phyloP scores from a whole-genome alignment of 2,329 filamentous ascomycete species.

The Pseudogymnoascus sp. region DNA sequence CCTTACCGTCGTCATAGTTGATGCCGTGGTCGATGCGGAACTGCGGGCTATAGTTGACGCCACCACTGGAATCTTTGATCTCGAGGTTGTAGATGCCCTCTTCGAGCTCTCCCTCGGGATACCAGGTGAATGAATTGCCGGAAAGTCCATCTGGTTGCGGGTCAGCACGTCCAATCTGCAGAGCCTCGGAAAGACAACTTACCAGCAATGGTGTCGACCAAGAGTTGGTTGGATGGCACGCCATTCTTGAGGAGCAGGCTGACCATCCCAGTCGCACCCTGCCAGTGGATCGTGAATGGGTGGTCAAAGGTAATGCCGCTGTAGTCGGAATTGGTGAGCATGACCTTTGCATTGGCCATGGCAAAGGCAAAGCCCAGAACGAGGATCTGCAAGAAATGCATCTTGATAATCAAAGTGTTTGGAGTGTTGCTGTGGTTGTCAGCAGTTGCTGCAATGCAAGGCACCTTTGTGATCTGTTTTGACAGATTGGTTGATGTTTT shows the following conservation, averaged over 20 bases:
- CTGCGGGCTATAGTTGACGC: slow-evolving; percentile 23
- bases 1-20: background rate
- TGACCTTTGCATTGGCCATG: slow-evolving; percentile 18
- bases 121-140: slow-evolving; percentile 22
- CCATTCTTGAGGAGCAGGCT: slow-evolving; percentile 26
- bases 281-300: slow-evolving; percentile 25
- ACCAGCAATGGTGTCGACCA: slow-evolving; percentile 24
- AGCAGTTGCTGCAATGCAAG: background rate
- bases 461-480: background rate
- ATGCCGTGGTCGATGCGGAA: slow-evolving; percentile 22
- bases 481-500: background rate
- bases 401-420: slow-evolving; percentile 19
- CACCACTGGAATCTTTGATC: slow-evolving; percentile 19
- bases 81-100: slow-evolving; percentile 22
- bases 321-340: slow-evolving; percentile 25
- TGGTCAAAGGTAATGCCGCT: slow-evolving; percentile 19
- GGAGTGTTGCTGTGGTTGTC: background rate
- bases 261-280: slow-evolving; percentile 22
- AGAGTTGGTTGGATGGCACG: slow-evolving; percentile 17
- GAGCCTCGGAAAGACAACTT: slow-evolving; percentile 10
- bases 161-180: slow-evolving; percentile 11
- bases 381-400: slow-evolving; percentile 26
- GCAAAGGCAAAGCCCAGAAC: slow-evolving; percentile 20
- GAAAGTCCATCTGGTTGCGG: slow-evolving; percentile 16
- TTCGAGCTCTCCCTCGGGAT: slow-evolving; percentile 12